Base-by-base conservation (phyloP, 306 rosid species). In the Vachellia collinsii region DNA sequence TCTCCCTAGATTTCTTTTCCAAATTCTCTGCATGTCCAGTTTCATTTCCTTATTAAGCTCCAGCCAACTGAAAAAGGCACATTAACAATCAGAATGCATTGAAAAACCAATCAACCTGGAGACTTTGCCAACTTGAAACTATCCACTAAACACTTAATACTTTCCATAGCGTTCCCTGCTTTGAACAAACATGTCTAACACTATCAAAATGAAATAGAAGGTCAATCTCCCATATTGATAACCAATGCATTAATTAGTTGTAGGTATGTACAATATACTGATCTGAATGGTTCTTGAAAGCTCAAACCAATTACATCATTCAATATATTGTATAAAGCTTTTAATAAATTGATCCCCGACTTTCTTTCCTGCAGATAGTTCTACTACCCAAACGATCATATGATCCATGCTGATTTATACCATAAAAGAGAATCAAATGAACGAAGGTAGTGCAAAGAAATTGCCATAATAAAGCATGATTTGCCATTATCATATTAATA, bases 1-100 rank as follows among this genome's bases (percentile, higher is more conserved):
- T 90, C 99, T 89, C 78, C 99, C 99, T 58, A 95, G 88, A 90
- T 95, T 95, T 88, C 99, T 89, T 85, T 90, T 95, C 99, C 99
- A 95, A 79, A 95, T 95, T 89, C 99, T 93, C 81, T 90, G 97
- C 89, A 95, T 88, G 85, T 95, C 99, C 75, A 95, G 84, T 85
- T 88, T 95, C 99, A 95, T 95, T 89, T 95, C 99, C 87, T 91
- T 88, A 3, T 93, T 77, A 70, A 95, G 86, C 62, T 90, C 91
- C 87, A 77, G 83, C 99, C 99, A 95, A 78, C 99, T 95, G 88
- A 84, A 69, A 29, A 83, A 67, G 73, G 81, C 64, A 86, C 76
- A 77, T 41, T 72, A 17, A 62, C 75, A 71, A 74, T 56, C 59
- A 86, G 76, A 82, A 75, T 74, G 47, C 62, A 85, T 70, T 59